Percentiles rank a stretch among this genome's conserved stretches.
Evolutionary conservation across 805 yeast species (phyloP).

Genomic region (Metschnikowia hibisci): DNA sequence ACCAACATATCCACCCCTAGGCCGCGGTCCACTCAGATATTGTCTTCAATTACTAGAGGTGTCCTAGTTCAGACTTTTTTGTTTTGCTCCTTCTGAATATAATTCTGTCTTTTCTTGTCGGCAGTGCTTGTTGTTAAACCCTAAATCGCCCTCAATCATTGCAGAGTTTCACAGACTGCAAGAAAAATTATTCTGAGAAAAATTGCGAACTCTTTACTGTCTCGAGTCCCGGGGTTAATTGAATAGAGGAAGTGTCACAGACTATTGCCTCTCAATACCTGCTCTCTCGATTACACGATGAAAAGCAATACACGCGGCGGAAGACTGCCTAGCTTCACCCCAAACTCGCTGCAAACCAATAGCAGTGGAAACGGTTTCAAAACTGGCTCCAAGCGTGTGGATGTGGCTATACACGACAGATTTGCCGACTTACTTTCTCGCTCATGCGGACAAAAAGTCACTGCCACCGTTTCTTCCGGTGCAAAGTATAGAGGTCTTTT

Average conservation of each 20-base stretch:
- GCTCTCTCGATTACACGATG: slow-evolving; percentile 1
- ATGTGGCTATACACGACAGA: slow-evolving; percentile 1
- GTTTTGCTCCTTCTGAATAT: not conserved
- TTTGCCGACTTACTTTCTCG: slow-evolving; percentile 14
- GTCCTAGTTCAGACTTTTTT: not conserved
- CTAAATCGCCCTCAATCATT: no score
- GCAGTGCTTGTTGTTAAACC: not conserved
- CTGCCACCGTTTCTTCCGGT: slow-evolving; percentile 62
- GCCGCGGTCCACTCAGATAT: not conserved
- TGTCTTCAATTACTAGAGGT: not conserved
- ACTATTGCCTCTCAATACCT: not conserved
- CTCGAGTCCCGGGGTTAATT: no score
- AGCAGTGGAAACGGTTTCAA: not conserved
- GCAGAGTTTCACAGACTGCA: no score
- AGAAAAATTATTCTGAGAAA: no score
- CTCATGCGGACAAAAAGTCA: slow-evolving; percentile 47
- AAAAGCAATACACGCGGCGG: slow-evolving; percentile 12
- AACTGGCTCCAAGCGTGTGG: slow-evolving; percentile 2
- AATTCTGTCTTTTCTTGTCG: not conserved
- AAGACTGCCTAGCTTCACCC: slow-evolving; percentile 5
- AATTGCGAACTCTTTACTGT: no score
- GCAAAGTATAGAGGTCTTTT: slow-evolving; percentile 56
- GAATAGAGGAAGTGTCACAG: no score
- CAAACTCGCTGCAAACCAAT: not conserved
- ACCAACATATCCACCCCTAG: not conserved